These are phyloP conservation scores for Trametes gibbosa DNA, from an alignment of 768 basidiomycete genomes.

Conservation along the genomic window DNA sequence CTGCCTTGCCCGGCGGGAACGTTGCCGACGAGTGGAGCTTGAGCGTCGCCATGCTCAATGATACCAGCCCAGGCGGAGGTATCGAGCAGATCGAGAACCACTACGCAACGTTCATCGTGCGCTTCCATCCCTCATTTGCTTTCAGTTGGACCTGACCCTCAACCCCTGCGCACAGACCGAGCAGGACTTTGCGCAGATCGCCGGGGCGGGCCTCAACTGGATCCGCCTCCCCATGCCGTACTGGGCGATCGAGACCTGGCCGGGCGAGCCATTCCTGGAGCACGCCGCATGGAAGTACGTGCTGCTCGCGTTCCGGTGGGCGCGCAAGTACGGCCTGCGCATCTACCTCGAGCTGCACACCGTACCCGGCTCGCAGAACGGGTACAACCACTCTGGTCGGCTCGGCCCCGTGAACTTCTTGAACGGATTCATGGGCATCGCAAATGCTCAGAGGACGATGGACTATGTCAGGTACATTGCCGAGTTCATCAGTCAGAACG, in stretches of 20 bases:
- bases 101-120: constrained; percentile 82
- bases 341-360: constrained; percentile 82
- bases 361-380: constrained; percentile 80
- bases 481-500: constrained; percentile 81
- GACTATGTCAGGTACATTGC: constrained; percentile 75
- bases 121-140: constrained; percentile 26
- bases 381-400: constrained; percentile 61
- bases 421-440: constrained; percentile 79
- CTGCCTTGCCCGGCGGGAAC: constrained; percentile 19
- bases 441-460: constrained; percentile 81
- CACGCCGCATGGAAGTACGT: constrained; percentile 84
- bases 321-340: constrained; percentile 86
- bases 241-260: constrained; percentile 75
- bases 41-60: constrained; percentile 61
- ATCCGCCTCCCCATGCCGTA: constrained; percentile 79
- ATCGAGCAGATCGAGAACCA: constrained; percentile 71
- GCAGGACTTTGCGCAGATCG: constrained; percentile 85
- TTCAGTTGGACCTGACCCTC: not conserved
- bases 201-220: constrained; percentile 87
- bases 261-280: constrained; percentile 76
- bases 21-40: constrained; percentile 73
- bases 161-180: constrained; percentile 56
- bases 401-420: constrained; percentile 62
- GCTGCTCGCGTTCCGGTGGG: constrained; percentile 76
- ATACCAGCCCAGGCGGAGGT: constrained; percentile 55